Evolutionary conservation across 2,329 filamentous ascomycete species (phyloP), one percentile per base, ranked within the genome.

Genomic region (Anthostomella pinea): DNA sequence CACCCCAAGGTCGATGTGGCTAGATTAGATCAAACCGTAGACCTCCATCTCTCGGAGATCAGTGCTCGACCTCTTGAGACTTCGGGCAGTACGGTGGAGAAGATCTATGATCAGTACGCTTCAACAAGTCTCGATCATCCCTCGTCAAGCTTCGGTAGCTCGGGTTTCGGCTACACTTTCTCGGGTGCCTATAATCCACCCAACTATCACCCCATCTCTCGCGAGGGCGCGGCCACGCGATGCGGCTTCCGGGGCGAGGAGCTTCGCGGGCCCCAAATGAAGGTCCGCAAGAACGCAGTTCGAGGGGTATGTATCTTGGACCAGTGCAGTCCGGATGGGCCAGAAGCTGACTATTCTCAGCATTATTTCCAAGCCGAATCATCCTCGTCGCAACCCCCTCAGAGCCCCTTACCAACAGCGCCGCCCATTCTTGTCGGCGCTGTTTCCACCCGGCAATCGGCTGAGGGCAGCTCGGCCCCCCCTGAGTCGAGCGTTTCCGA

Each of bases 61-160:
- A n/a, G n/a, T 24, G 16, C 16, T 17, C 29, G 49, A 31, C 27
- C 45, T 15, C 35, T 48, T 1, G 45, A 54, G 13, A 47, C 37
- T 4, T 56, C 54, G 4, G 52, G 41, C 14, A 63, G 51, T 27
- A 63, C 58, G 0, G 54, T 64, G 3, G 57, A 58, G 13, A 52
- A 48, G 10, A 58, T 65, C 9, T 53, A 62, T 33, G 52, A 49
- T 3, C 53, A 62, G 30, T 60, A 64, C 39, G 42, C 51, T 6
- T 36, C 42, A 13, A 9, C 9, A 16, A 28, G 15, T 23, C 13
- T 6, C 16, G 22, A 39, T 24, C 19, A 25, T 16, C 7, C 6
- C n/a, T 33, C 36, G 17, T 35, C 40, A n/a, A 37, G 29, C 24
- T n/a, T 41, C 6, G 37, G 29, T n/a, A 38, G 25, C 18, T 21